These are phyloP conservation scores for Coemansia guatemalensis DNA, from an alignment of 192 early-diverging fungal species.

Conservation along the genomic window DNA sequence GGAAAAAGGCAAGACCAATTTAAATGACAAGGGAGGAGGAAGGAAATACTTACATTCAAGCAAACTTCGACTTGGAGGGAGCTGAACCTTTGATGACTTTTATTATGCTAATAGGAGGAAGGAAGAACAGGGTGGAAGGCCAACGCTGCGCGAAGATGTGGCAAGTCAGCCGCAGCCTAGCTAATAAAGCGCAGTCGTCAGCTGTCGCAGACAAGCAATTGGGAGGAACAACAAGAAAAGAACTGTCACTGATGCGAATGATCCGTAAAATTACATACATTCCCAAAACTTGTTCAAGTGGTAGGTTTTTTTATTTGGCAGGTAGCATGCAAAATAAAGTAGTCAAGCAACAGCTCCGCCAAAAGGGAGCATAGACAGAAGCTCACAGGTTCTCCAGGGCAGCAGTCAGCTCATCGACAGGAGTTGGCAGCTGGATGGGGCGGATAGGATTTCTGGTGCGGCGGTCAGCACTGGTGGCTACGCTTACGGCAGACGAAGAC, in stretches of 20 bases:
- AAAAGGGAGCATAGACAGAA: not conserved
- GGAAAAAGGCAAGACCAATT: not conserved
- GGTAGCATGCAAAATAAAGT: not conserved
- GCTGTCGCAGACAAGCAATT: not conserved
- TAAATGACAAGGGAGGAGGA: not conserved
- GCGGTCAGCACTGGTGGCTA: not conserved
- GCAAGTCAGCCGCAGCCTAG: not conserved
- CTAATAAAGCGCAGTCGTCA: not conserved
- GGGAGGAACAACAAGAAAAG: too few species aligned
- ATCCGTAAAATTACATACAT: not conserved
- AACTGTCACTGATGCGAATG: too few species aligned
- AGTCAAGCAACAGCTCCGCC: too few species aligned
- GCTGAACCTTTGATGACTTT: not conserved
- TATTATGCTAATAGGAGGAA: not conserved
- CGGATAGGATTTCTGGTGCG: not conserved
- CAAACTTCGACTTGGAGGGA: not conserved
- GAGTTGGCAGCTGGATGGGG: not conserved
- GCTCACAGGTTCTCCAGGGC: constrained; percentile 21
- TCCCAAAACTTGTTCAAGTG: not conserved
- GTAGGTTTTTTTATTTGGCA: not conserved
- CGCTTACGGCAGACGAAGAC: constrained; percentile 7
- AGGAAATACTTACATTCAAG: not conserved
- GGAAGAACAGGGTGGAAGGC: not conserved
- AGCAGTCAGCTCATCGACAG: constrained; percentile 23
- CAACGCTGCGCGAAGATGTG: not conserved